A percentile compares a stretch with the other conserved stretches of the same genome.
phyloP scores from a whole-genome alignment of 108 stramenopile genomes.

The Cylindrotheca closterium region DNA sequence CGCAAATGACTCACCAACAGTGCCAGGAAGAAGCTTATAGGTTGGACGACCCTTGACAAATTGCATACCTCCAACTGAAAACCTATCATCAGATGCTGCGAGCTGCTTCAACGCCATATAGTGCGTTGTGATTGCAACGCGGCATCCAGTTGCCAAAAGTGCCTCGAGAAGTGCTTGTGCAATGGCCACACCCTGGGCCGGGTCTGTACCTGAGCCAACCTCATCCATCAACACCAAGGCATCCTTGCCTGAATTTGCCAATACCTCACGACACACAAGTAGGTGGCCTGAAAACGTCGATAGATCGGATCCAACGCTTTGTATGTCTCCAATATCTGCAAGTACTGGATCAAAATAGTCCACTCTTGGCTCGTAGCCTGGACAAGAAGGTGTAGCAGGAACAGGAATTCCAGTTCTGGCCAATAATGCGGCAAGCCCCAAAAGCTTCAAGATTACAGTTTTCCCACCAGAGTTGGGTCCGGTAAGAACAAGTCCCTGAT shows the following conservation, averaged over 20 bases:
- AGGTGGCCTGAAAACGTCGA: conserved; percentile 96
- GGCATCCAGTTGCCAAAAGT: conserved; percentile 74
- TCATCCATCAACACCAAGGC: conserved; percentile 94
- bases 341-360: conserved; percentile 88
- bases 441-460: conserved; percentile 88
- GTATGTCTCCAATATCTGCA: conserved; percentile 94
- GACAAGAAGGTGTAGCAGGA: conserved; percentile 43
- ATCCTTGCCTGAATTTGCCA: conserved; percentile 55
- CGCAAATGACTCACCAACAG: conserved; percentile 92
- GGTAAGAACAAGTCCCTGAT: conserved; percentile 85
- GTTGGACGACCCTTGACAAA: conserved; percentile 87
- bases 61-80: conserved; percentile 91
- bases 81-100: conserved; percentile 82
- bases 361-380: conserved; percentile 54
- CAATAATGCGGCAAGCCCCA: conserved; percentile 89
- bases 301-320: conserved; percentile 88
- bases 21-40: conserved; percentile 87
- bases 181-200: conserved; percentile 93
- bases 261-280: conserved; percentile 81
- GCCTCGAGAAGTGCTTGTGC: conserved; percentile 92
- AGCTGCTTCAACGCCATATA: conserved; percentile 91
- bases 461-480: conserved; percentile 95
- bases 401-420: conserved; percentile 88
- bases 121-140: conserved; percentile 94
- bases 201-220: conserved; percentile 92